These are phyloP conservation scores for Tricholoma sp. DNA, from an alignment of 768 basidiomycete species.

Conservation along the genomic window DNA sequence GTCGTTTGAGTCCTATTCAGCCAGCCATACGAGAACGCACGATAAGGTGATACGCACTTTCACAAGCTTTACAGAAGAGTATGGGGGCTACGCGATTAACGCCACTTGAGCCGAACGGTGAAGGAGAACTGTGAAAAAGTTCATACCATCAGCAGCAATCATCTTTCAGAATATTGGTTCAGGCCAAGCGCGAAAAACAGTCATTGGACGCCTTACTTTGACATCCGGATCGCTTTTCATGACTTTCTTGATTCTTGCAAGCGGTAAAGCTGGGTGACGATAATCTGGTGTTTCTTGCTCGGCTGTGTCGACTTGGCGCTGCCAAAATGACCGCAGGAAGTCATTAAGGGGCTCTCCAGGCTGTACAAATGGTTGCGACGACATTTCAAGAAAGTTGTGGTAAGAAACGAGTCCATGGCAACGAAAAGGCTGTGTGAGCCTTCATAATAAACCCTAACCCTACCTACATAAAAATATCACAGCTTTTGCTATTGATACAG, in stretches of 20 bases:
- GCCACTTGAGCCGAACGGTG: conserved; percentile 8
- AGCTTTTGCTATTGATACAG: no score
- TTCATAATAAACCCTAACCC: conserved; percentile 12
- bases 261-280: conserved; percentile 80
- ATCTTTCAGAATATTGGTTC: conserved; percentile 49
- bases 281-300: conserved; percentile 89
- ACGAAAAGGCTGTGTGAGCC: background rate
- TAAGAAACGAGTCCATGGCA: background rate
- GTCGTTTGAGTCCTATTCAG: background rate
- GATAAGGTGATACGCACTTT: conserved; percentile 60
- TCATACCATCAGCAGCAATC: conserved; percentile 92
- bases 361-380: conserved; percentile 63
- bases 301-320: conserved; percentile 78
- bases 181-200: conserved; percentile 3
- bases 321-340: conserved; percentile 87
- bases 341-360: conserved; percentile 82
- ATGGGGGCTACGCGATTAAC: conserved; percentile 63
- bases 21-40: background rate
- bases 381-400: conserved; percentile 13
- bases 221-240: conserved; percentile 99
- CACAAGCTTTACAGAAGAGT: conserved; percentile 96
- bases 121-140: conserved; percentile 11
- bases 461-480: background rate
- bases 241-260: conserved; percentile 97
- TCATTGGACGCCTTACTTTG: conserved; percentile 54